phyloP scores from a whole-genome alignment of 257 asterid genomes.

The Solanum bulbocastanum region DNA sequence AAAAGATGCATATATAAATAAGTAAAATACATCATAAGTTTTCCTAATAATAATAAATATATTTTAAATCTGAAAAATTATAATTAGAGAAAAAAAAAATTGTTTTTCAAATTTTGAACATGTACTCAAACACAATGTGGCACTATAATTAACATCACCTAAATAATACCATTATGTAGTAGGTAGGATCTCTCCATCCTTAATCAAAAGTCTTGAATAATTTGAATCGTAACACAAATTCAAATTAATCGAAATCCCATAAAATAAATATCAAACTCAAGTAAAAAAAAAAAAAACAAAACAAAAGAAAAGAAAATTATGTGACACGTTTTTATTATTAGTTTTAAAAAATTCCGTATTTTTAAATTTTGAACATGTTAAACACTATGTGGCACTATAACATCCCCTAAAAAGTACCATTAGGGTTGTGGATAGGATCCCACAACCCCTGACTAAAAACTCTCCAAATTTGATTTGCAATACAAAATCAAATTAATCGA shows the following conservation, averaged over 20 bases:
- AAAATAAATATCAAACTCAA: too few species aligned
- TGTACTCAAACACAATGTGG: not conserved
- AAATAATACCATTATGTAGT: not conserved
- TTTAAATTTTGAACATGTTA: not conserved
- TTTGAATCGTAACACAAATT: not conserved
- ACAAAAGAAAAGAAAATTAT: too few species aligned
- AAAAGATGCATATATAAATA: not conserved
- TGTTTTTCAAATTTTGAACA: not conserved
- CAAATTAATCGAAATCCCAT: too few species aligned
- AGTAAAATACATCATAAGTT: too few species aligned
- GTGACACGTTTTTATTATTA: too few species aligned
- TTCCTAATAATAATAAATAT: not conserved
- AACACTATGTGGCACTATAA: not conserved
- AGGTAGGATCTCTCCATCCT: rapidly evolving
- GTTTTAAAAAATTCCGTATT: not conserved
- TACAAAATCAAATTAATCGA: too few species aligned
- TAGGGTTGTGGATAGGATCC: not conserved
- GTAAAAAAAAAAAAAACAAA: too few species aligned
- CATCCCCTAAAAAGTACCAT: not conserved
- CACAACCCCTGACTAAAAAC: not conserved
- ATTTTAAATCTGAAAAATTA: not conserved
- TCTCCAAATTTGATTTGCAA: not conserved
- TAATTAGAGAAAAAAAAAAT: not conserved
- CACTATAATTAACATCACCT: not conserved
- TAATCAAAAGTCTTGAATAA: not conserved